A percentile compares a stretch with the other conserved stretches of the same genome.
phyloP scores from a whole-genome alignment of 2,329 filamentous ascomycete genomes.

The Diaporthe sp. region DNA sequence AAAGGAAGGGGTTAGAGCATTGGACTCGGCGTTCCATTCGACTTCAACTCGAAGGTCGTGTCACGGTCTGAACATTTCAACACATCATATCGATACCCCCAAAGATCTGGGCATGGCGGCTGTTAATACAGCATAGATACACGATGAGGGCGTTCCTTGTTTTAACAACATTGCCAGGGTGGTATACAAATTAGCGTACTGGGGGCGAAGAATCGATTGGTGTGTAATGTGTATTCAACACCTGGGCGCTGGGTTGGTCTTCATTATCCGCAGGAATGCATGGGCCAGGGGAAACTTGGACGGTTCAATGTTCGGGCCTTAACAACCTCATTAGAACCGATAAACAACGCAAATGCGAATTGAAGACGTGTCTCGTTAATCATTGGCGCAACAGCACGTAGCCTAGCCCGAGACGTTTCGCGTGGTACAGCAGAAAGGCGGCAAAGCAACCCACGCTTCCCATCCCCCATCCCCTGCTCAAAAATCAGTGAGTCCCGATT shows the following conservation, averaged over 20 bases:
- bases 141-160: slow-evolving; percentile 28
- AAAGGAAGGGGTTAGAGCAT: slow-evolving; percentile 16
- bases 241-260: neutral
- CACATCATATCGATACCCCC: slow-evolving; percentile 38
- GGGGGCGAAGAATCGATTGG: neutral
- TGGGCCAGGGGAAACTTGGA: neutral
- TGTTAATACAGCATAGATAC: slow-evolving; percentile 12
- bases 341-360: neutral
- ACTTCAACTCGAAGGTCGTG: slow-evolving; percentile 40
- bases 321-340: neutral
- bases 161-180: slow-evolving; percentile 20
- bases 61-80: slow-evolving; percentile 33
- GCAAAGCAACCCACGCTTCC: neutral
- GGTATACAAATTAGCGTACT: neutral
- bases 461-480: neutral
- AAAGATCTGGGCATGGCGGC: slow-evolving; percentile 9
- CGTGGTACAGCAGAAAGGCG: slow-evolving; percentile 9
- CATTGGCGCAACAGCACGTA: neutral
- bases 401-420: neutral
- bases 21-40: slow-evolving; percentile 36
- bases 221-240: slow-evolving; percentile 21
- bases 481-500: neutral
- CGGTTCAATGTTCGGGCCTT: neutral
- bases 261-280: neutral
- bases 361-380: neutral